Percentiles rank a stretch among this genome's conserved stretches.
These are phyloP conservation scores for Asterella californica DNA, from an alignment of 225 moss, liverwort and hornwort species.

Conservation along the genomic window DNA sequence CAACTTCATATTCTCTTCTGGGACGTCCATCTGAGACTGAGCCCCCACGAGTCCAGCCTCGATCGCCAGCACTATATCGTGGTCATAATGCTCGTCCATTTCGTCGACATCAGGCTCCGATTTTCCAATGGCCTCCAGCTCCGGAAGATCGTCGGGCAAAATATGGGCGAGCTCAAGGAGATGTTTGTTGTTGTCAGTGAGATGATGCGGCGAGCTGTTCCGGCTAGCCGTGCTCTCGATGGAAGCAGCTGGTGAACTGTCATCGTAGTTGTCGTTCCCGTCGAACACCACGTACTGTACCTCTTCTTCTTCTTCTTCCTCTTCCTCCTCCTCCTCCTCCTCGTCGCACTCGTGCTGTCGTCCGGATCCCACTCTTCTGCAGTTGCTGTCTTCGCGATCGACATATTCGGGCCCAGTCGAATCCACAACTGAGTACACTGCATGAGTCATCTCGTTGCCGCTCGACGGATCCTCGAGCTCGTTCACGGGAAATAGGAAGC, in stretches of 20 bases:
- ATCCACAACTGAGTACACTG: background rate
- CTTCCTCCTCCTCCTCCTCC: too few relatives aligned
- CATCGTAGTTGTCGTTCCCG: background rate
- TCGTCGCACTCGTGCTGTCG: too few relatives aligned
- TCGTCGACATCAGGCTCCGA: background rate
- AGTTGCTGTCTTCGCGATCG: background rate
- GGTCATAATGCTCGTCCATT: background rate
- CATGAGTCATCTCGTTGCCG: background rate
- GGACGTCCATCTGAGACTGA: background rate
- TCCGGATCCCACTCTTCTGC: background rate
- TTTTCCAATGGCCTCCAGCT: background rate
- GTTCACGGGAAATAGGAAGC: background rate
- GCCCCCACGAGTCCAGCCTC: background rate
- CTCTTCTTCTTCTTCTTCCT: too few relatives aligned
- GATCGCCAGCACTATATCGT: background rate
- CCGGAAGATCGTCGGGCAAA: background rate
- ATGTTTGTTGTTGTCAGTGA: background rate
- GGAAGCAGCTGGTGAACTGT: background rate
- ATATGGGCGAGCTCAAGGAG: constrained; percentile 7
- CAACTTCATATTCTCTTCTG: background rate
- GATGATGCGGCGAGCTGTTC: background rate
- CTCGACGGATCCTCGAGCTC: background rate
- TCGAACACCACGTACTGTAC: background rate
- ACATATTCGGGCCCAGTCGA: background rate
- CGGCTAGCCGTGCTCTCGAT: background rate